phyloP scores from a whole-genome alignment of 179 eudicot species.

The Monotropa hypopitys region DNA sequence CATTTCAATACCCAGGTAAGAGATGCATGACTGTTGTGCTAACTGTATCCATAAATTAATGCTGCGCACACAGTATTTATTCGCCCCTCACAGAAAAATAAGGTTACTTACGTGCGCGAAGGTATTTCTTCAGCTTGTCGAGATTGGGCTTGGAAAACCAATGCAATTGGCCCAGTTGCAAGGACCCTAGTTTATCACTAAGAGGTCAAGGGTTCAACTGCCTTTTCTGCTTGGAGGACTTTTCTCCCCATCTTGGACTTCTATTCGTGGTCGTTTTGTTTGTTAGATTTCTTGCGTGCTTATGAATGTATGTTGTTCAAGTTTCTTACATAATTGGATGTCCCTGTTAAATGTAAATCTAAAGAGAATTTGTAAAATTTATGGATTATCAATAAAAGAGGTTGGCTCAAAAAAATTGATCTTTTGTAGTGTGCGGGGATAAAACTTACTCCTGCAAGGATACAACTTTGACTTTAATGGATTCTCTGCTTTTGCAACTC shows the following conservation, averaged over 20 bases:
- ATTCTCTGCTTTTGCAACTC: too few species aligned
- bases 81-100: not conserved
- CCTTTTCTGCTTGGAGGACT: not conserved
- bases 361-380: not conserved
- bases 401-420: not conserved
- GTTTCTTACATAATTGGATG: not conserved
- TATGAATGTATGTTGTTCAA: not conserved
- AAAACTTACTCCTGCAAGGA: too few species aligned
- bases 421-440: not conserved
- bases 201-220: not conserved
- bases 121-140: not conserved
- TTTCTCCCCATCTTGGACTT: not conserved
- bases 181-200: not conserved
- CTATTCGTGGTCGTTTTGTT: not conserved
- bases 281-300: not conserved
- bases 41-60: not conserved
- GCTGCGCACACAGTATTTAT: not conserved
- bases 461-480: too few species aligned
- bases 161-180: not conserved
- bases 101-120: not conserved
- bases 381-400: not conserved
- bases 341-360: not conserved
- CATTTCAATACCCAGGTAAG: constrained; percentile 73
- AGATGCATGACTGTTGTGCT: not conserved
- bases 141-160: not conserved